phyloP scores from a whole-genome alignment of 371 early-diverging fungal genomes.

The Mucor sp. region DNA sequence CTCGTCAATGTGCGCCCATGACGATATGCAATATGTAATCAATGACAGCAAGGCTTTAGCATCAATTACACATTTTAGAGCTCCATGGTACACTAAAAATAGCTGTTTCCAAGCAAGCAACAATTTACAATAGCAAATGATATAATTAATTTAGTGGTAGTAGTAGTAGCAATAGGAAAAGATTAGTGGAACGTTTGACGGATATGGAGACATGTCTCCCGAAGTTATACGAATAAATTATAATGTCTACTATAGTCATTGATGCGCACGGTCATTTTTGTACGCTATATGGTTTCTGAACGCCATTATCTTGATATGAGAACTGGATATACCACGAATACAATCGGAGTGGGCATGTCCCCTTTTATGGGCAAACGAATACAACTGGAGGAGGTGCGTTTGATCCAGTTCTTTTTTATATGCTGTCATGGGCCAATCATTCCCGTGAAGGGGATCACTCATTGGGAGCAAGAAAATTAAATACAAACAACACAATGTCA shows the following conservation, averaged over 20 bases:
- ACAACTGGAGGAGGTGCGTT: too few relatives aligned
- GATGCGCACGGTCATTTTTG: conserved; percentile 15
- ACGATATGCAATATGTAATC: not conserved
- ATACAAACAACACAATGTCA: not conserved
- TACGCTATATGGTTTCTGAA: not conserved
- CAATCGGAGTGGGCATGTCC: not conserved
- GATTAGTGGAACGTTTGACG: conserved; percentile 7
- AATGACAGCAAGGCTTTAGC: not conserved
- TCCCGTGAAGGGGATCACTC: not conserved
- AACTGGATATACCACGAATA: not conserved
- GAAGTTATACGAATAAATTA: conserved; percentile 4
- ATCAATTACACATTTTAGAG: not conserved
- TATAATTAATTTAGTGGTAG: conserved; percentile 2
- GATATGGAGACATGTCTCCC: not conserved
- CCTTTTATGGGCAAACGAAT: not conserved
- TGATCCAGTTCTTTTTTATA: not conserved
- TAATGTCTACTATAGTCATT: not conserved
- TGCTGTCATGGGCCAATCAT: not conserved
- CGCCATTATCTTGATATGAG: not conserved
- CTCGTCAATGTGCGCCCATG: not conserved
- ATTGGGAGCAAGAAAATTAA: not conserved
- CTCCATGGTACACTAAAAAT: not conserved
- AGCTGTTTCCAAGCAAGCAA: not conserved
- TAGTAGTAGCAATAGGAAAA: not conserved
- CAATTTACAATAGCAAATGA: not conserved